Conservation (phyloP, 306 rosid genomes). For the Quillaja saponaria region DNA sequence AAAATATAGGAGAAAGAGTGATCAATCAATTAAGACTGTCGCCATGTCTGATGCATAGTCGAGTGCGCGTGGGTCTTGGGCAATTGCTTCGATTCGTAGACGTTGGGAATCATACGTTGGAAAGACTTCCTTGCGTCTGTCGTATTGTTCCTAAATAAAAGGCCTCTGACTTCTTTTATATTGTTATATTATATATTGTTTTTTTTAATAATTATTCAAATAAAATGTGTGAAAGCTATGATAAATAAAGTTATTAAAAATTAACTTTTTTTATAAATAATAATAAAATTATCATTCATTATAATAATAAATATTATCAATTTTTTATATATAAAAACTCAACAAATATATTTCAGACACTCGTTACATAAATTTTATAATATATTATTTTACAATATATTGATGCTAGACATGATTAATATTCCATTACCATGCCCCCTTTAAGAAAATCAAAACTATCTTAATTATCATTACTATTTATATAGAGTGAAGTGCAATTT, state of each 20-base stretch:
- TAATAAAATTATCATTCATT: no score
- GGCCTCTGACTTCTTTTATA: background rate
- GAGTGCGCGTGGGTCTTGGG: conserved; percentile 43
- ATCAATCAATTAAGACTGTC: conserved; percentile 9
- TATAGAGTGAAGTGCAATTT: conserved; percentile 44
- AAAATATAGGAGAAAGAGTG: conserved; percentile 16
- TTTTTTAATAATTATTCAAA: no score
- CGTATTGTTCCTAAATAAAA: background rate
- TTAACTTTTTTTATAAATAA: no score
- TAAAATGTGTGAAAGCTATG: no score
- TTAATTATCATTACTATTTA: no score
- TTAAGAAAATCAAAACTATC: background rate
- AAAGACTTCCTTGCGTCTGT: background rate
- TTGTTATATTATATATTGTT: no score
- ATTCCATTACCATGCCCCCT: conserved; percentile 10
- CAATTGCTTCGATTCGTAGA: background rate
- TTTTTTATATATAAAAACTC: no score
- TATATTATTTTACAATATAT: no score
- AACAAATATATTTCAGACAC: no score
- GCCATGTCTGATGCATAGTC: background rate
- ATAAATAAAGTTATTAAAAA: no score
- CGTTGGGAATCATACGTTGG: background rate
- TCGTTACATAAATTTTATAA: no score
- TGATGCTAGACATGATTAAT: conserved; percentile 13
- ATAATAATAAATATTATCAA: no score